Evolutionary conservation across 1,284 basidiomycete genomes (phyloP), one percentile per base, ranked within the genome.

Genomic region (Marasmius oreades): DNA sequence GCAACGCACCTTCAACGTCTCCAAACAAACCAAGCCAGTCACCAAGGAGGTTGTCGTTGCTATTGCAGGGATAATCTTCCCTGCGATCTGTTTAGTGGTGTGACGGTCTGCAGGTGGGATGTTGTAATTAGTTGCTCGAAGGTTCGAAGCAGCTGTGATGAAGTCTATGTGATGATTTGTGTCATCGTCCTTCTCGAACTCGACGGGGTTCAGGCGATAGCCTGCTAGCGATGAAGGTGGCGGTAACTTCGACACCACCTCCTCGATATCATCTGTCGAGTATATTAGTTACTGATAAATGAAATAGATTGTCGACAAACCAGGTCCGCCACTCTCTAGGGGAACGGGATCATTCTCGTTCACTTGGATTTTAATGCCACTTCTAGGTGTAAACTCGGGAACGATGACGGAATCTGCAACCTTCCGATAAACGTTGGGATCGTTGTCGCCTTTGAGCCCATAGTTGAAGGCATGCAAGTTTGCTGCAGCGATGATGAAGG

Each of bases 161-260:
- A 99, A 99, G 76, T 98, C 97, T 69, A 99, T 98, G 75, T 99
- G 97, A 75, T 93, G 86, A 75, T 99, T 99, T 43, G 87, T 86
- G 71, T 99, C 97, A 68, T 99, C 96, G 70, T 99, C 97, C 78
- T 99, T 99, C 79, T 99, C 97, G 67, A 99, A 99, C 69, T 98
- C 95, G 55, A 96, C 94, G 3, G 97, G 93, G 57, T 82, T 90
- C 56, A 99, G 81, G 58, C 96, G 90, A 77, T 96, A 98, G 31
- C 97, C 97, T 37, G 92, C 94, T 47, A 99, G 76, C 18, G 93
- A 92, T 3, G 93, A 91, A 2, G 94, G 93, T 18, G 89, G 70
- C n/a, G 95, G 95, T 18, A 97, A 77, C 59, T 86, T 80, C 61
- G 84, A 78, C 52, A 82, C 68, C 55, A 92, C 73, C 37, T 81